A percentile compares a stretch with the other conserved stretches of the same genome.
These are phyloP conservation scores for Rhodomyrtus tomentosa DNA, from an alignment of 345 rosid species.

Conservation along the genomic window DNA sequence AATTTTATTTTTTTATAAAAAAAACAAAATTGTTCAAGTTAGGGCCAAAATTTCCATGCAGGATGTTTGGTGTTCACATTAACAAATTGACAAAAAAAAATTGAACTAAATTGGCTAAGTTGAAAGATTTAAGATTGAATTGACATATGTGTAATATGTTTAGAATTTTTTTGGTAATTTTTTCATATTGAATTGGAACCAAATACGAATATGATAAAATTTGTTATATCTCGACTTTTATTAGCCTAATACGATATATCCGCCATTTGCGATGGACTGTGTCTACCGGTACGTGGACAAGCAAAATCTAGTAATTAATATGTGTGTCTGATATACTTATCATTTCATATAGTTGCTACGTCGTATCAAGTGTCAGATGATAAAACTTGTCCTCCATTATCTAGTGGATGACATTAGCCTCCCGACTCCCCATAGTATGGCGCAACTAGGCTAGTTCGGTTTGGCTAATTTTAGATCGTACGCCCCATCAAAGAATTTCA, in stretches of 20 bases:
- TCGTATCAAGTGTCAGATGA: not conserved
- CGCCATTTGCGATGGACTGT: not conserved
- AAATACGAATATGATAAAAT: no score
- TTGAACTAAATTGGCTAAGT: no score
- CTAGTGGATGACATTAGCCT: not conserved
- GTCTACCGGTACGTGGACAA: not conserved
- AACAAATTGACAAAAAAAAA: no score
- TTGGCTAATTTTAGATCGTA: not conserved
- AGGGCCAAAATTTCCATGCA: no score
- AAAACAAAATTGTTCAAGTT: no score
- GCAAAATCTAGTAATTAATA: not conserved
- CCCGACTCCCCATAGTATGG: not conserved
- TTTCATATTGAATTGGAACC: no score
- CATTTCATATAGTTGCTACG: not conserved
- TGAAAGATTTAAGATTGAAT: no score
- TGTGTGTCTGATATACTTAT: not conserved
- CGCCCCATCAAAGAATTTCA: not conserved
- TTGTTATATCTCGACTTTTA: no score
- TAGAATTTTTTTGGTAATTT: no score
- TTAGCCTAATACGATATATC: not conserved
- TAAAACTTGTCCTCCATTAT: not conserved
- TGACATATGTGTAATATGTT: no score
- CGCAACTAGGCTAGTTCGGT: not conserved
- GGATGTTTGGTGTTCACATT: rapidly evolving
- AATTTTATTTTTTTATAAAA: no score